Evolutionary conservation across 495 filamentous ascomycete species (phyloP), one percentile per base, ranked within the genome.

Genomic region (Astrothelium subdiscretum): DNA sequence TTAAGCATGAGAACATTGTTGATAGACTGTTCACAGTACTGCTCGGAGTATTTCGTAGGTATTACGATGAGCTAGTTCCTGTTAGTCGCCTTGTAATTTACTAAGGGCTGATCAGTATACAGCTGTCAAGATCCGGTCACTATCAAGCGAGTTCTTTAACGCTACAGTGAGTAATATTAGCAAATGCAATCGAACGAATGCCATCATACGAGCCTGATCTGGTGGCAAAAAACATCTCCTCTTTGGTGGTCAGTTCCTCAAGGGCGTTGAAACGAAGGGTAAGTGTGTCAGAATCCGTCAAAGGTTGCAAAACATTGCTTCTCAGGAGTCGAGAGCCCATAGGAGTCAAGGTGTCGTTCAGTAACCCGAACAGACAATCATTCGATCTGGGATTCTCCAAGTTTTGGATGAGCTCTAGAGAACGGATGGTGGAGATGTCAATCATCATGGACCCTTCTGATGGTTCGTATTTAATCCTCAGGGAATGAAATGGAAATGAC

Each of bases 391-490:
- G 70, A 71, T 85, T 84, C 52, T 87, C 87, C 1, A 91, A 71
- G 66, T 96, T 97, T 71, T 96, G 90, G 8, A 97, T 87, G 26
- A 98, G 78, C 72, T 97, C 94, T 15, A 98, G 78, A 11, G 88
- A 88, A 15, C 83, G 80, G 35, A 95, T 87, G 1, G 95, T 94
- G 12, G 88, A 84, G 1, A 91, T 79, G 70, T 97, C 94, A 65
- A 97, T 91, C 75, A 92, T 88, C 94, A 98, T 96, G 0, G 90
- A 87, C 22, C 91, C 89, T 69, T 95, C 87, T 1, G 91, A 91
- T n/a, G 89, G 86, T 68, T 89, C 84, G 66, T 92, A 96, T 65
- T 84, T 87, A 69, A 97, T 87, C 1, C 90, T 84, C 31, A 98
- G 80, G 20, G 91, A 90, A 68, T 92, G 88, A 44, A 80, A 78